Percentiles rank a stretch among this genome's conserved stretches.
These are phyloP conservation scores for Diaporthe longicolla DNA, from an alignment of 2,329 filamentous ascomycete genomes.

Conservation along the genomic window DNA sequence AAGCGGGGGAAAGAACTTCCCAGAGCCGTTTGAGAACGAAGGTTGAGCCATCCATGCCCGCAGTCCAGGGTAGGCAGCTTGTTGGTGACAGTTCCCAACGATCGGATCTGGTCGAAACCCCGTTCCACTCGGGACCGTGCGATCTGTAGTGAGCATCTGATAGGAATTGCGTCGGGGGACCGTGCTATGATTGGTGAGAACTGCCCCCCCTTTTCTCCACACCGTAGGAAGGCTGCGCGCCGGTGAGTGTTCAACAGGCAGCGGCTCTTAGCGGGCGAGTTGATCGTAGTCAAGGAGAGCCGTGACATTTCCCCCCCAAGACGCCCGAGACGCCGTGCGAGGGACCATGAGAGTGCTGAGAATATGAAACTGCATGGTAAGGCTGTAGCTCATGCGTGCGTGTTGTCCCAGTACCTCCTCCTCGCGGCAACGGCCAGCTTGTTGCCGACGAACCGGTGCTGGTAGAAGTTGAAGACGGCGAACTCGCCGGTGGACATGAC, in stretches of 20 bases:
- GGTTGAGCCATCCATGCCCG: not conserved
- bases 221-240: not conserved
- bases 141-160: constrained; percentile 13
- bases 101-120: not conserved
- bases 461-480: constrained; percentile 88
- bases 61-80: not conserved
- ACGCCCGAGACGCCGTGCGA: not conserved
- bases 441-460: constrained; percentile 72
- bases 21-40: constrained; percentile 4
- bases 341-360: not conserved
- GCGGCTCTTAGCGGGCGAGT: not conserved
- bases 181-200: not conserved
- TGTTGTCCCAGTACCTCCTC: constrained; percentile 68
- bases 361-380: not conserved
- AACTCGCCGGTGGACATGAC: constrained; percentile 84
- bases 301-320: not conserved
- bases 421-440: constrained; percentile 62
- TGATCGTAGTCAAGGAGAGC: not conserved
- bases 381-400: constrained; percentile 50
- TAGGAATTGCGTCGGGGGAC: not conserved
- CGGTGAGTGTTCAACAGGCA: not conserved
- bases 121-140: not conserved
- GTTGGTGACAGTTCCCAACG: not conserved
- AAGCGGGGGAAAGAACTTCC: not conserved
- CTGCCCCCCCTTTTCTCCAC: not conserved